A percentile compares a stretch with the other conserved stretches of the same genome.
Conservation (phyloP, 495 filamentous ascomycete species). For the Staphylotrichum longicolle region DNA sequence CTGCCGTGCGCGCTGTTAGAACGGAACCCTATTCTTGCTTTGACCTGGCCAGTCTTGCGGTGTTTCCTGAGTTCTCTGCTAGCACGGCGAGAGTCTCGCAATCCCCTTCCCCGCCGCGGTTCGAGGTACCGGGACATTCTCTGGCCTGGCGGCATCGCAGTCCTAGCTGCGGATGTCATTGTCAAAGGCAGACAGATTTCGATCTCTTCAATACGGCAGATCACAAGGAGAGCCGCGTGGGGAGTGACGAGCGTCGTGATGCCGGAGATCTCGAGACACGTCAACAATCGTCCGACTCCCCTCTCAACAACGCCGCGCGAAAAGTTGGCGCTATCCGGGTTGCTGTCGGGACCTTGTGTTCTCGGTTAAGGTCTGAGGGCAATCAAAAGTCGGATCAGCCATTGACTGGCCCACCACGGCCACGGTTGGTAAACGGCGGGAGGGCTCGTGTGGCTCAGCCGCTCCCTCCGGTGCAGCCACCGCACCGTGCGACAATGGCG, state of each 20-base stretch:
- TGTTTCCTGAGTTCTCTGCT: background rate
- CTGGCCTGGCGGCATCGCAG: background rate
- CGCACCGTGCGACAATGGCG: background rate
- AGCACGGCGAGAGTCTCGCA: background rate
- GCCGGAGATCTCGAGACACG: constrained; percentile 5
- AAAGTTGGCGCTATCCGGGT: constrained; percentile 1
- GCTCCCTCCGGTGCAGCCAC: background rate
- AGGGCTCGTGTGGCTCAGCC: constrained; percentile 5
- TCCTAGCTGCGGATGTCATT: background rate
- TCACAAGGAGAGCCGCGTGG: constrained; percentile 10
- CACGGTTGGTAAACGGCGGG: no score
- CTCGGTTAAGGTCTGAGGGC: background rate
- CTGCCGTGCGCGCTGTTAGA: constrained; percentile 19
- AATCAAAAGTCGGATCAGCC: background rate
- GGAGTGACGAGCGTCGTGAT: constrained; percentile 14
- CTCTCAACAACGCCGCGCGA: background rate
- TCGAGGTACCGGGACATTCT: background rate
- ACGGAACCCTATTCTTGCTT: background rate
- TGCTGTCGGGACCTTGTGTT: constrained; percentile 12
- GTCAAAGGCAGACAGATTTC: constrained; percentile 14
- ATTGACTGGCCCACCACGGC: constrained; percentile 1
- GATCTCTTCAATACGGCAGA: background rate
- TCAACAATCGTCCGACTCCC: constrained; percentile 11
- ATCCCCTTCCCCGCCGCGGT: background rate
- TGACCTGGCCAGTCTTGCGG: background rate